Conservation (phyloP, 768 basidiomycete genomes). For the Bullera alba region DNA sequence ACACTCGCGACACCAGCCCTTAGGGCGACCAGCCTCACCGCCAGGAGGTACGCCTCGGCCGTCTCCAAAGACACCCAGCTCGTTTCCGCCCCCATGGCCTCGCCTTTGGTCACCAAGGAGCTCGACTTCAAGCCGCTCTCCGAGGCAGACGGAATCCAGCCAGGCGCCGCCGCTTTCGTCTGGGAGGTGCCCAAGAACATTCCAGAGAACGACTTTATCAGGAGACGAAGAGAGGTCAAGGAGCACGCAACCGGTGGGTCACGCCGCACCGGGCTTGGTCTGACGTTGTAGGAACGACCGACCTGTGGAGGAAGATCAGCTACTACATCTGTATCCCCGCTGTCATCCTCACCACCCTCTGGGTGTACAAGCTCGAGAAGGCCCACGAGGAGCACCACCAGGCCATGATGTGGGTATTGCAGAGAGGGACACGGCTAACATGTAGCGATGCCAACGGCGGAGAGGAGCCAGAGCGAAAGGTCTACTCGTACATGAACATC, state of each 20-base stretch:
- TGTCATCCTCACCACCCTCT: slow-evolving; percentile 35
- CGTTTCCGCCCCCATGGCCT: too few species aligned
- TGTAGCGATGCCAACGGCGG: slow-evolving; percentile 35
- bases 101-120: too few species aligned
- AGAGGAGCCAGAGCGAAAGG: slow-evolving; percentile 35
- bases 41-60: too few species aligned
- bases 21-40: too few species aligned
- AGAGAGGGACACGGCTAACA: neutral
- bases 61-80: too few species aligned
- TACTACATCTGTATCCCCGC: slow-evolving; percentile 45
- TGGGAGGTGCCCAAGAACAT: neutral
- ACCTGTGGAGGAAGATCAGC: slow-evolving; percentile 43
- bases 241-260: slow-evolving; percentile 42
- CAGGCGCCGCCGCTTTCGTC: neutral
- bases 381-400: slow-evolving; percentile 41
- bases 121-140: too few species aligned
- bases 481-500: slow-evolving; percentile 47
- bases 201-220: slow-evolving; percentile 32
- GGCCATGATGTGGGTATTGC: slow-evolving; percentile 32
- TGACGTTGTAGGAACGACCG: slow-evolving; percentile 34
- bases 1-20: too few species aligned
- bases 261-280: neutral
- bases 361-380: slow-evolving; percentile 42
- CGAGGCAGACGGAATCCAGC: neutral
- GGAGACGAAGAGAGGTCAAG: slow-evolving; percentile 30